Conservation (phyloP, 331 rosid genomes). For the Malus hybrid region DNA sequence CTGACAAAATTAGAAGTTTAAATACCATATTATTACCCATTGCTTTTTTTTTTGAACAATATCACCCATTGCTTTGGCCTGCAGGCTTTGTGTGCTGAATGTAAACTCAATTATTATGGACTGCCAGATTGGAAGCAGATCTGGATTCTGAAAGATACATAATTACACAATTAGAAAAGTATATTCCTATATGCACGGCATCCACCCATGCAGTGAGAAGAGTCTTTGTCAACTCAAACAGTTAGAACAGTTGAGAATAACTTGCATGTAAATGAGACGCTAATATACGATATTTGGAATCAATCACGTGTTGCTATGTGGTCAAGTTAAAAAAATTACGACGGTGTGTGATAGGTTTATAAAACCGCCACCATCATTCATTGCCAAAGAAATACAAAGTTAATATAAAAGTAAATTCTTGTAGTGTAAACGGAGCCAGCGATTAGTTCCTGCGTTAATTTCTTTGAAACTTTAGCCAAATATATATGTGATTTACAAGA, state of each 20-base stretch:
- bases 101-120: not conserved
- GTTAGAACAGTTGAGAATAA: rapidly evolving
- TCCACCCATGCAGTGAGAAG: not conserved
- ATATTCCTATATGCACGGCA: not conserved
- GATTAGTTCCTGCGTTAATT: not conserved
- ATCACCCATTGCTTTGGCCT: not conserved
- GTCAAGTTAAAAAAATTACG: no score
- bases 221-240: not conserved
- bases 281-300: rapidly evolving
- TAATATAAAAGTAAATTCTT: no score
- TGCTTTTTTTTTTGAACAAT: no score
- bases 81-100: not conserved
- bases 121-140: not conserved
- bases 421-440: not conserved
- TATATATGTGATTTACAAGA: not conserved
- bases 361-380: not conserved
- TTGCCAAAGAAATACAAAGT: not conserved
- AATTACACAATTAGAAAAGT: not conserved
- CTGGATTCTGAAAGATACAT: not conserved
- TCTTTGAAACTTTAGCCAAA: not conserved
- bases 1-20: no score
- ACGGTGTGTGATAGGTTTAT: not conserved
- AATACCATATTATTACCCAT: no score
- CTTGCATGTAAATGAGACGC: not conserved
- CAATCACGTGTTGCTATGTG: not conserved